Evolutionary conservation across 345 rosid species (phyloP), one percentile per base, ranked within the genome.

Genomic region (Pistacia atlantica): DNA sequence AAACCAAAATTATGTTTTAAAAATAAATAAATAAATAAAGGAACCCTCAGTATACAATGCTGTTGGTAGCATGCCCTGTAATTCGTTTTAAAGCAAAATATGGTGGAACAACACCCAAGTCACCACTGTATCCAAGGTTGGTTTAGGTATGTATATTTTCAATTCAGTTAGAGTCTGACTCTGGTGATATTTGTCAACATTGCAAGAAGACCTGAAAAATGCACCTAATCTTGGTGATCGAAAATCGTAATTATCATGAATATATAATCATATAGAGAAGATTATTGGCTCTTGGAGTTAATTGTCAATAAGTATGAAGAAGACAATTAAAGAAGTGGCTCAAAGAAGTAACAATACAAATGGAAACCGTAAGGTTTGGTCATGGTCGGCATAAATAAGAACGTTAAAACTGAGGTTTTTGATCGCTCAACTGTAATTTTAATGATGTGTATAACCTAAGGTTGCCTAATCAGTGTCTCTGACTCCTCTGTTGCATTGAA

Each of bases 361-460:
- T 48, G 12, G n/a, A 46, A 73, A 60, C 67, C 67, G 45, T 60
- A 49, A 1, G 31, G 69, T 62, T 62, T 48, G 55, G 14, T 65
- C 38, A 65, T 37, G 31, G 18, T 12, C 51, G 18, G 6, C 77
- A 28, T 38, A 67, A 17, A 35, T 31, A 59, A 16, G 72, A 62
- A 46, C 65, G 64, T 16, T 28, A 70, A 52, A 77, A 70, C 28
- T 9, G 4, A 20, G 62, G 28, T 7, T 57, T 59, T 16, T 16
- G 49, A 64, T 69, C 8, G 66, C 74, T 59, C 48, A 69, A 77
- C 52, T 20, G 12, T 35, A 61, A 37, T 59, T 60, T 66, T 68
- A 62, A 49, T 51, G 12, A 45, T 58, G 4, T 2, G 61, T 54
- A 46, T 48, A 49, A n/a, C 60, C 58, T 51, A 77, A 17, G 64